A percentile compares a stretch with the other conserved stretches of the same genome.
Evolutionary conservation across 78 protist genomes (phyloP).

Genomic region (Dictyostelium intermedium): DNA sequence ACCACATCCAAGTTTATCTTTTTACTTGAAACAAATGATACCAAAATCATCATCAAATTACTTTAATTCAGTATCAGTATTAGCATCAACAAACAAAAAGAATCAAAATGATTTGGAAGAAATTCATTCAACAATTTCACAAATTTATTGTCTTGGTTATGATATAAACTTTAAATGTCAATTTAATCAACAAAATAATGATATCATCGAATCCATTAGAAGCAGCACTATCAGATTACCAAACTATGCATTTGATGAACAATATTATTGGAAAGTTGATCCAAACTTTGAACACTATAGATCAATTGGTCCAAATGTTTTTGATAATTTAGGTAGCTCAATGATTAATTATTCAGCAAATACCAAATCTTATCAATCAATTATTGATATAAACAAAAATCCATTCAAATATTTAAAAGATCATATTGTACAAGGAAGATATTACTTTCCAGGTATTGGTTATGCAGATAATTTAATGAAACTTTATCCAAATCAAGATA

Average conservation of each 20-base stretch:
- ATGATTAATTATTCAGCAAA: not conserved
- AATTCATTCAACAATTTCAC: not conserved
- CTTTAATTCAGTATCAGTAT: not conserved
- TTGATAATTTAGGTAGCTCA: not conserved
- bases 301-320: not conserved
- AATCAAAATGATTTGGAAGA: not conserved
- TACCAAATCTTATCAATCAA: not conserved
- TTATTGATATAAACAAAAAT: not conserved
- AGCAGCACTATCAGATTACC: not conserved
- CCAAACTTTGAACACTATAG: not conserved
- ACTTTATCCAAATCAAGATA: not conserved
- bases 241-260: not conserved
- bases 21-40: not conserved
- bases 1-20: slow-evolving; percentile 36
- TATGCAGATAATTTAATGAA: slow-evolving; percentile 23
- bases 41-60: not conserved
- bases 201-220: not conserved
- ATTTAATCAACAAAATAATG: not conserved
- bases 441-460: slow-evolving; percentile 38
- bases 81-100: slow-evolving; percentile 7
- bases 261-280: not conserved
- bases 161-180: not conserved
- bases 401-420: slow-evolving; percentile 52
- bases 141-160: not conserved
- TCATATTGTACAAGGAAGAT: slow-evolving; percentile 25